Evolutionary conservation across 2,329 filamentous ascomycete species (phyloP).

Genomic region (Venturia aucupariae): DNA sequence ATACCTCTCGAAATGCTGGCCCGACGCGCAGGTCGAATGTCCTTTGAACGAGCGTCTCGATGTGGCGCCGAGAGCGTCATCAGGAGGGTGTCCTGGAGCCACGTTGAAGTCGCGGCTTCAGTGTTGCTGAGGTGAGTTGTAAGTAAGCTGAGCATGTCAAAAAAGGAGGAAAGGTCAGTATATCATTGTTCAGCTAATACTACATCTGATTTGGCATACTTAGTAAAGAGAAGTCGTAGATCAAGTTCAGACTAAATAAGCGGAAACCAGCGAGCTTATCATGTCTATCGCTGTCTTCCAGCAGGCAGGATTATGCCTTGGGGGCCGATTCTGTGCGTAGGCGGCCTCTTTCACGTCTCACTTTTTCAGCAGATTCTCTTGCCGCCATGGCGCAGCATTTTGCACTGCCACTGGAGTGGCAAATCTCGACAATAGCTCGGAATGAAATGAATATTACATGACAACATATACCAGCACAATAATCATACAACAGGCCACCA

Average conservation of each 20-base stretch:
- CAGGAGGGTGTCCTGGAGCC: not conserved
- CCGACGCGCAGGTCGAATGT: not conserved
- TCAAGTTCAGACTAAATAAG: not conserved
- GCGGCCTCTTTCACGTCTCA: not conserved
- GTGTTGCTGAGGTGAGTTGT: slow-evolving; percentile 1
- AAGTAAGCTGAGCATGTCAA: not conserved
- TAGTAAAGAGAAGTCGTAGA: not conserved
- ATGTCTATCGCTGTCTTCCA: not conserved
- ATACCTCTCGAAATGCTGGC: no score
- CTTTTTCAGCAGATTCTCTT: not conserved
- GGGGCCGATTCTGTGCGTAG: not conserved
- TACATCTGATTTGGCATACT: not conserved
- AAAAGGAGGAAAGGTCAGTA: not conserved
- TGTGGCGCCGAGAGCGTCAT: not conserved
- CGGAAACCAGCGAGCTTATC: not conserved
- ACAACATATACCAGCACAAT: no score
- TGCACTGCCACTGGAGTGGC: not conserved
- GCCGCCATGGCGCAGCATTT: not conserved
- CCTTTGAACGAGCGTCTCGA: not conserved
- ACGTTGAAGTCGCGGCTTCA: not conserved
- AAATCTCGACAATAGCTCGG: not conserved
- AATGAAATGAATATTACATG: not conserved
- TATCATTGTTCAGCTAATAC: not conserved
- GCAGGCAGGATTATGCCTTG: not conserved
- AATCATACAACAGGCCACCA: no score